phyloP scores from a whole-genome alignment of 768 basidiomycete genomes.

The Aureoboletus auriporus region DNA sequence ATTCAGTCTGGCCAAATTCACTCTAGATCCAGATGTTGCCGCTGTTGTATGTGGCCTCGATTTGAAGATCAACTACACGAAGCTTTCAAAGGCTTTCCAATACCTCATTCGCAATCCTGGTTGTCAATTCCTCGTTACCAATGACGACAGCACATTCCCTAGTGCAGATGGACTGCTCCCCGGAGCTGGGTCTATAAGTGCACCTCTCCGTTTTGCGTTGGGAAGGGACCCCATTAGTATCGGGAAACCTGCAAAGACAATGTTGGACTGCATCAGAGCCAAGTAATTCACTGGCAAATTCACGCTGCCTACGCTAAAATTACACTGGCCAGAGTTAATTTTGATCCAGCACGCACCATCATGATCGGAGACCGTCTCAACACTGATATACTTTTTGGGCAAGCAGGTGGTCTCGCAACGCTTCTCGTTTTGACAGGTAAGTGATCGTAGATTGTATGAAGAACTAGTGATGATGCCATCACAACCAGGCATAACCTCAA shows the following conservation, averaged over 20 bases:
- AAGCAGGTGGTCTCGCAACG: conserved; percentile 80
- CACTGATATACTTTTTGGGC: conserved; percentile 94
- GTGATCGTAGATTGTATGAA: conserved; percentile 5
- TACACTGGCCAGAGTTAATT: conserved; percentile 59
- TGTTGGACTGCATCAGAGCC: conserved; percentile 90
- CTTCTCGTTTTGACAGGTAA: conserved; percentile 90
- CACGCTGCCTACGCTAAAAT: conserved; percentile 6
- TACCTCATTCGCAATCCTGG: conserved; percentile 79
- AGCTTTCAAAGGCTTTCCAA: conserved; percentile 87
- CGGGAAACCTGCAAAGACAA: conserved; percentile 87
- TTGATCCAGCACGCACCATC: conserved; percentile 81
- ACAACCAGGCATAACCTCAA: conserved; percentile 66
- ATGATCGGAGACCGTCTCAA: conserved; percentile 96
- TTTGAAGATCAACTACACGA: conserved; percentile 85
- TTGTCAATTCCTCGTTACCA: conserved; percentile 86
- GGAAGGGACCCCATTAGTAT: conserved; percentile 71
- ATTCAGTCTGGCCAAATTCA: conserved; percentile 67
- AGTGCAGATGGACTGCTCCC: conserved; percentile 68
- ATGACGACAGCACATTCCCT: conserved; percentile 91
- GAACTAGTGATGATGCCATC: not conserved
- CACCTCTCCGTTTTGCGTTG: conserved; percentile 72
- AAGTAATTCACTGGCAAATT: conserved; percentile 40
- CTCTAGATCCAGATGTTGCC: conserved; percentile 72
- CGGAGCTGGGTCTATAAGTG: conserved; percentile 81
- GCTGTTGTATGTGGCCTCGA: conserved; percentile 96